phyloP scores from a whole-genome alignment of 2,329 filamentous ascomycete species.

The Neocatenulostroma microsporum region DNA sequence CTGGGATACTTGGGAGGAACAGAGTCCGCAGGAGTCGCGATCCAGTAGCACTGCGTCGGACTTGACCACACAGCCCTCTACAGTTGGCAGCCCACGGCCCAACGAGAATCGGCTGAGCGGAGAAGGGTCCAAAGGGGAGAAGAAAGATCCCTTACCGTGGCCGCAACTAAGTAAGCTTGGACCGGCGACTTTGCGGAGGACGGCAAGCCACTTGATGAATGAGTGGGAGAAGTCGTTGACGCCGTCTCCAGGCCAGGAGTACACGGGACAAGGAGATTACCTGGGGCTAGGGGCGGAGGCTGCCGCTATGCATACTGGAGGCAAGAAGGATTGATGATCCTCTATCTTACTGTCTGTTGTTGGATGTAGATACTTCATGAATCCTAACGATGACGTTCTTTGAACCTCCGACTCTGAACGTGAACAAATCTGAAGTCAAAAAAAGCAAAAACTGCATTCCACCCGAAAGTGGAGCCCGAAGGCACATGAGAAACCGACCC shows the following conservation, averaged over 20 bases:
- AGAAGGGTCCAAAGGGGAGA: slow-evolving; percentile 17
- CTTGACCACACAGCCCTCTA: slow-evolving; percentile 19
- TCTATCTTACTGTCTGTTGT: too few species aligned
- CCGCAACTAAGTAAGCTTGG: slow-evolving; percentile 63
- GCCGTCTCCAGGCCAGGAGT: slow-evolving; percentile 22
- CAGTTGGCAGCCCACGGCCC: slow-evolving; percentile 19
- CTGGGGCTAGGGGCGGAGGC: slow-evolving; percentile 20
- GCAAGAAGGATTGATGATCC: slow-evolving; percentile 16
- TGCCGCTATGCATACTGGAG: slow-evolving; percentile 9
- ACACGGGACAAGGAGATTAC: slow-evolving; percentile 19
- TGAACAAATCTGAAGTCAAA: too few species aligned
- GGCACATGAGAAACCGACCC: too few species aligned
- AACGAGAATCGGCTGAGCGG: slow-evolving; percentile 6
- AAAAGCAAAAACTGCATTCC: too few species aligned
- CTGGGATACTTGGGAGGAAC: slow-evolving; percentile 28
- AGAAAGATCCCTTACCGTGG: slow-evolving; percentile 48
- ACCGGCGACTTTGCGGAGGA: slow-evolving; percentile 70
- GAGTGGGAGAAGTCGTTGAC: slow-evolving; percentile 79
- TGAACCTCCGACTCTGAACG: too few species aligned
- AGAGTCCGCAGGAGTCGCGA: slow-evolving; percentile 8
- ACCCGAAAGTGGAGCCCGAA: too few species aligned
- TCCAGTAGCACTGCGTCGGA: slow-evolving; percentile 20
- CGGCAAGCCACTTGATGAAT: slow-evolving; percentile 77
- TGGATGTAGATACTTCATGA: too few species aligned
- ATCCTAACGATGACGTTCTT: too few species aligned